These are phyloP conservation scores for Scedosporium minutisporum DNA, from an alignment of 2,329 filamentous ascomycete species.

Conservation along the genomic window DNA sequence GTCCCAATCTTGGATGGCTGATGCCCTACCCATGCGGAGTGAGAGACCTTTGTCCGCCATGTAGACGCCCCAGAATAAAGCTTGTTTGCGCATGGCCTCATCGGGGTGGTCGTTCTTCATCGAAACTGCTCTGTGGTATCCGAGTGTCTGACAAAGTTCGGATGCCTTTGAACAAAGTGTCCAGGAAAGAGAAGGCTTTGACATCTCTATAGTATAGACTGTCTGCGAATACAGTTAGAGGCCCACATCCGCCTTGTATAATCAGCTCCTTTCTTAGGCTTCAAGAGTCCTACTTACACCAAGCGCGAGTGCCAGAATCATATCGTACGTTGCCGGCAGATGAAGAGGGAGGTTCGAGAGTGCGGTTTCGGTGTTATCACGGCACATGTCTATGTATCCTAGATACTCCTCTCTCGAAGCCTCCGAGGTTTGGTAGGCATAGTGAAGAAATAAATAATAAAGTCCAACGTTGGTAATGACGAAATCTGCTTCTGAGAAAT, in stretches of 20 bases:
- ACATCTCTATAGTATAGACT: constrained; percentile 22
- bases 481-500: constrained; percentile 21
- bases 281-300: constrained; percentile 10
- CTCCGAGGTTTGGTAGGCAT: not conserved
- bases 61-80: constrained; percentile 50
- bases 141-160: constrained; percentile 20
- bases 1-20: constrained; percentile 47
- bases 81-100: not conserved
- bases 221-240: constrained; percentile 10
- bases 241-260: not conserved
- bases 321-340: constrained; percentile 19
- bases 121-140: constrained; percentile 16
- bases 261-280: not conserved
- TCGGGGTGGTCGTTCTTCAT: constrained; percentile 33
- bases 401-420: constrained; percentile 15
- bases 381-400: constrained; percentile 15
- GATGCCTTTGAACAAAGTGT: constrained; percentile 20
- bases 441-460: constrained; percentile 19
- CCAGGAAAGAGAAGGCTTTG: constrained; percentile 22
- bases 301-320: constrained; percentile 14
- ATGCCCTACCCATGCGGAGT: constrained; percentile 42
- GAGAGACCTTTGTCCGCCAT: constrained; percentile 46
- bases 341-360: constrained; percentile 21
- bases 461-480: constrained; percentile 24
- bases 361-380: constrained; percentile 21